These are phyloP conservation scores for Sclerotinia minor DNA, from an alignment of 2,329 filamentous ascomycete species.

Conservation along the genomic window DNA sequence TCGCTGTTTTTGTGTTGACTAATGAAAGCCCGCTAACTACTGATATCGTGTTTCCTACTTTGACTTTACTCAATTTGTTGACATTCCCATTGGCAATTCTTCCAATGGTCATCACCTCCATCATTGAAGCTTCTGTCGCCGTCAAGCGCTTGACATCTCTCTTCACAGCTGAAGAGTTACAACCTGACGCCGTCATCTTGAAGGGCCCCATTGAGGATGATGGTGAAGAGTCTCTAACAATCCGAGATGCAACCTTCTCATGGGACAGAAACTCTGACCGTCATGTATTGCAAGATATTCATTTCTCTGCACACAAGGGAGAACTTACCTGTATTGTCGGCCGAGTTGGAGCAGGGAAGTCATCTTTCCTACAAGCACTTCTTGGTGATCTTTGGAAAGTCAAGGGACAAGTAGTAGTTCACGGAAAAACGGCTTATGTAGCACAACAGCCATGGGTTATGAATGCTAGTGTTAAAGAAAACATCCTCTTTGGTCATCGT, in stretches of 20 bases:
- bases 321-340: conserved; percentile 92
- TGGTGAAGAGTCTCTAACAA: conserved; percentile 82
- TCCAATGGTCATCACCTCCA: conserved; percentile 96
- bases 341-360: conserved; percentile 92
- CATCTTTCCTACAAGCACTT: conserved; percentile 83
- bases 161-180: conserved; percentile 84
- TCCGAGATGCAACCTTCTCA: conserved; percentile 85
- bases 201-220: conserved; percentile 69
- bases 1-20: conserved; percentile 89
- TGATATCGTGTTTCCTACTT: conserved; percentile 91
- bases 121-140: conserved; percentile 94
- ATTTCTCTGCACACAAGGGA: conserved; percentile 86
- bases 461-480: conserved; percentile 96
- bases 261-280: conserved; percentile 84
- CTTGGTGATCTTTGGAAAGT: conserved; percentile 91
- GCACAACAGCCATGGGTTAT: conserved; percentile 94
- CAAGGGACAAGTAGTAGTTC: conserved; percentile 77
- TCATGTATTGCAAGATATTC: conserved; percentile 75
- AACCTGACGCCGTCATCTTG: conserved; percentile 74
- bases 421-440: conserved; percentile 85
- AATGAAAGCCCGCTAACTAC: conserved; percentile 80
- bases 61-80: conserved; percentile 91
- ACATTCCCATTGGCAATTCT: conserved; percentile 92
- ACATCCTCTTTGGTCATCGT: conserved; percentile 93
- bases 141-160: conserved; percentile 82